Evolutionary conservation across 2,329 filamentous ascomycete genomes (phyloP), one percentile per base, ranked within the genome.

Genomic region (Rhexocercosporidium sp.): DNA sequence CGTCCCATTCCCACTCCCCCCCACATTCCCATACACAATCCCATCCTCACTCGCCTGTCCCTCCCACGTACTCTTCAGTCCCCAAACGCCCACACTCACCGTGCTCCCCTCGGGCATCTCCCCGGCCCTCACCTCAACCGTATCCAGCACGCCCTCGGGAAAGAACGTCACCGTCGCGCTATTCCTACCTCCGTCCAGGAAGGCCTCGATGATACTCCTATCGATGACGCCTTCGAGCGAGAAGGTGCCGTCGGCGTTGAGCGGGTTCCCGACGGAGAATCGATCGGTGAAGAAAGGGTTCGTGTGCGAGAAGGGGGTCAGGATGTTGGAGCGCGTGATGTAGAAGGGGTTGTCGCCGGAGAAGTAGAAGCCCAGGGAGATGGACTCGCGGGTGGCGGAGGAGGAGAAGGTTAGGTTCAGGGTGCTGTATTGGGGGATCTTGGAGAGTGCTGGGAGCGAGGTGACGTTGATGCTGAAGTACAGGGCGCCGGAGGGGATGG

Each of bases 231-330:
- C 82, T 59, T 82, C 81, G 39, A 88, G 67, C 20, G 62, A 69
- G 34, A 75, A 75, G 0, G 67, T 71, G 3, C 73, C 73, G n/a
- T 70, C 66, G 0, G 65, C 18, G 22, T 73, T 71, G 3, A 72
- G 66, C 3, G 69, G 60, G 16, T 75, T 72, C 0, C 34, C 68
- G 16, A 72, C 65, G n/a, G 65, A 66, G 73, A 88, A 85, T 70
- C 85, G 84, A 68, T 87, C 83, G 0, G 83, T 86, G 74, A 87
- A 87, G 76, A 84, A 85, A 1, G 81, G 79, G 68, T 86, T 85
- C 18, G 83, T 81, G 6, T 73, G 60, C 1, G 66, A 69, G 72
- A 85, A 87, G 1, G n/a, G n/a, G n/a, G 83, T 85, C 20, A 77
- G 74, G 7, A 84, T 79, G 18, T 81, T 75, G 12, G 82, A 81